Evolutionary conservation across 139 green algal genomes (phyloP).

Genomic region (Chlamydomonas schloesseri): DNA sequence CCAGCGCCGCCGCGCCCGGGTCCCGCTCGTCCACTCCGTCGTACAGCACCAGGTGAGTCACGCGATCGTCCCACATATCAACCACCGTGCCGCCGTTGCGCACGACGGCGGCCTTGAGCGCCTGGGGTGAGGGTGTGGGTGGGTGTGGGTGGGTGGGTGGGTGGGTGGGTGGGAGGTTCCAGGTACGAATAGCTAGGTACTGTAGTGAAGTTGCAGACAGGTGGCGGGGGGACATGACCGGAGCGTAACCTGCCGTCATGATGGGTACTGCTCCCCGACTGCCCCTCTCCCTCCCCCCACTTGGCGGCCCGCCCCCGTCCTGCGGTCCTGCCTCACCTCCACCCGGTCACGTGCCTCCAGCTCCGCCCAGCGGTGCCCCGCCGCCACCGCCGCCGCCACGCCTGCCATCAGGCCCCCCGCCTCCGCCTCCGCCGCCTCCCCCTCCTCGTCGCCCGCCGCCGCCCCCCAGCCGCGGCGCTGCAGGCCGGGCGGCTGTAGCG

Average conservation of each 20-base stretch:
- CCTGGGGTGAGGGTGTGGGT: too few species aligned
- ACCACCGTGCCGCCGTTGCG: conserved; percentile 30
- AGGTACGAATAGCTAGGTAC: too few species aligned
- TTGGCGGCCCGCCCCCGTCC: too few species aligned
- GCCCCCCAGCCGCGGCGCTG: background rate
- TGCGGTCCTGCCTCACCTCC: background rate
- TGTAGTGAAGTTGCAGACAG: too few species aligned
- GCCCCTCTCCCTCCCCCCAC: too few species aligned
- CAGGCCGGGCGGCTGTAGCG: background rate
- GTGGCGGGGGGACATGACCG: too few species aligned
- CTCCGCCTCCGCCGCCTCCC: background rate
- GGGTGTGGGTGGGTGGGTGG: too few species aligned
- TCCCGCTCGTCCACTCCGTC: conserved; percentile 38
- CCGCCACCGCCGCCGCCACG: background rate
- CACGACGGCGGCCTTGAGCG: conserved; percentile 20
- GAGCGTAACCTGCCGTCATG: too few species aligned
- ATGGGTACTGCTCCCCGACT: too few species aligned
- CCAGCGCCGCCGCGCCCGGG: background rate
- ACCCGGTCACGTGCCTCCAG: conserved; percentile 5
- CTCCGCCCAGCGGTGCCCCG: background rate
- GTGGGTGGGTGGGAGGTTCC: too few species aligned
- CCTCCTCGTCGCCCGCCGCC: background rate
- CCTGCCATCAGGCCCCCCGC: background rate
- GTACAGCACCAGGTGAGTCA: conserved; percentile 35
- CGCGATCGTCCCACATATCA: conserved; percentile 17